A percentile compares a stretch with the other conserved stretches of the same genome.
phyloP scores from a whole-genome alignment of 2,329 filamentous ascomycete species.

The Aspergillus sp. region DNA sequence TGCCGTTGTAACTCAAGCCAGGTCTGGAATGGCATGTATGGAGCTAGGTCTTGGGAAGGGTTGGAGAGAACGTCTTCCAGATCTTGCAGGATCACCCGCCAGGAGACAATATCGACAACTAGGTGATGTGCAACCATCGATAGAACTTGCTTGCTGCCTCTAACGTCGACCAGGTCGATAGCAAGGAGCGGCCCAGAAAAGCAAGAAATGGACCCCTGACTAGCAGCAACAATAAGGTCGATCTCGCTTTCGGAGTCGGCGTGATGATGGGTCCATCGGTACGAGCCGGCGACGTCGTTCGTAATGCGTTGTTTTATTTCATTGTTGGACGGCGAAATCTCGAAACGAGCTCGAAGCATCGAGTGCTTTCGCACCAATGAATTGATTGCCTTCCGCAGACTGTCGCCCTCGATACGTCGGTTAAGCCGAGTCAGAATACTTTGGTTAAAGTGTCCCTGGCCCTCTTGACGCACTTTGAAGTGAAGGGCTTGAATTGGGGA shows the following conservation, averaged over 20 bases:
- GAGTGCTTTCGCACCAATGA: conserved; percentile 34
- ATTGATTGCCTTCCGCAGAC: conserved; percentile 30
- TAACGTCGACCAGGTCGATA: conserved; percentile 41
- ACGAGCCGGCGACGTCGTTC: conserved; percentile 28
- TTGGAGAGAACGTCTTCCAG: conserved; percentile 37
- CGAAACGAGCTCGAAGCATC: conserved; percentile 38
- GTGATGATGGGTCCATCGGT: conserved; percentile 21
- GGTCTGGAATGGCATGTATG: conserved; percentile 36
- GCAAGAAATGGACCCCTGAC: conserved; percentile 34
- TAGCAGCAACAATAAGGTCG: conserved; percentile 14
- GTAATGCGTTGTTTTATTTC: conserved; percentile 32
- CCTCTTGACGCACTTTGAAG: conserved; percentile 33
- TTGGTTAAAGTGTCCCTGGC: conserved; percentile 40
- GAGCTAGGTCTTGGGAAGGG: conserved; percentile 18
- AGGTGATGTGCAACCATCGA: conserved; percentile 40
- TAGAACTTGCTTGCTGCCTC: conserved; percentile 30
- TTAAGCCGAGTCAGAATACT: conserved; percentile 37
- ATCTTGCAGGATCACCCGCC: conserved; percentile 40
- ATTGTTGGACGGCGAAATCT: conserved; percentile 17
- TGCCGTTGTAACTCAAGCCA: conserved; percentile 36
- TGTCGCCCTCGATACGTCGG: conserved; percentile 20
- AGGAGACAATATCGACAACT: conserved; percentile 42
- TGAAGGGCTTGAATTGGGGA: conserved; percentile 40
- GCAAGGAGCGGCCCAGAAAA: conserved; percentile 41
- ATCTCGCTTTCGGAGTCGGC: conserved; percentile 26